Percentiles rank a stretch among this genome's conserved stretches.
Evolutionary conservation across 2,329 filamentous ascomycete species (phyloP).

Genomic region (Trichoderma asperellum): DNA sequence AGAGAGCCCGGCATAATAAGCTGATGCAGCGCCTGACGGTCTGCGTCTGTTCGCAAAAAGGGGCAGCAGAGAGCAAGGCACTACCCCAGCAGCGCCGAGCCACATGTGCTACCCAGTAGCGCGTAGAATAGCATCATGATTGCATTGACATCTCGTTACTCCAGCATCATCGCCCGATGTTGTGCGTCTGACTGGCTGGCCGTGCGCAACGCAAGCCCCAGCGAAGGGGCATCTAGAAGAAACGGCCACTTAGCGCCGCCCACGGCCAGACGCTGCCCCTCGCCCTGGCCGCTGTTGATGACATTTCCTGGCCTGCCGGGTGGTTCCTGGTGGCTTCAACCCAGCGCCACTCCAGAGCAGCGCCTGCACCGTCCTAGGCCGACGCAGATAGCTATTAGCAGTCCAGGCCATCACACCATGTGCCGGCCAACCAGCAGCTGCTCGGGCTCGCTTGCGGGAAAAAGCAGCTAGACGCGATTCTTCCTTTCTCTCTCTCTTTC

Average conservation of each 20-base stretch:
- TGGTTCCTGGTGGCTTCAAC: conserved; percentile 26
- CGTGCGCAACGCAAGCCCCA: background rate
- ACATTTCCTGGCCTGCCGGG: conserved; percentile 7
- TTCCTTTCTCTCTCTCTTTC: background rate
- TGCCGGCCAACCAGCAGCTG: conserved; percentile 21
- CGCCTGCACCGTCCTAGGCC: conserved; percentile 23
- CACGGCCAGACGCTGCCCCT: background rate
- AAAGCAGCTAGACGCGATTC: conserved; percentile 11
- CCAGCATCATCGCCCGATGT: conserved; percentile 7
- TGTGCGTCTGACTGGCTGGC: conserved; percentile 1
- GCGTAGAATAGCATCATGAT: background rate
- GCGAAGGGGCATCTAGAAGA: background rate
- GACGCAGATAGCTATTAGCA: background rate
- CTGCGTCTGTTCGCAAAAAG: background rate
- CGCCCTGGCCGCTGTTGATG: background rate
- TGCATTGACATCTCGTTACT: background rate
- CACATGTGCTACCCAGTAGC: background rate
- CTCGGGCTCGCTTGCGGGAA: conserved; percentile 19
- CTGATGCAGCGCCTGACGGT: background rate
- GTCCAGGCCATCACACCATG: conserved; percentile 23
- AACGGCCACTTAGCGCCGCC: background rate
- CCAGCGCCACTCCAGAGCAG: conserved; percentile 7
- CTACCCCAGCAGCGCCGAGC: background rate
- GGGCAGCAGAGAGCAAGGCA: background rate
- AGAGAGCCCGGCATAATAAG: background rate